phyloP scores from a whole-genome alignment of 495 filamentous ascomycete genomes.

The Talaromyces ruber region DNA sequence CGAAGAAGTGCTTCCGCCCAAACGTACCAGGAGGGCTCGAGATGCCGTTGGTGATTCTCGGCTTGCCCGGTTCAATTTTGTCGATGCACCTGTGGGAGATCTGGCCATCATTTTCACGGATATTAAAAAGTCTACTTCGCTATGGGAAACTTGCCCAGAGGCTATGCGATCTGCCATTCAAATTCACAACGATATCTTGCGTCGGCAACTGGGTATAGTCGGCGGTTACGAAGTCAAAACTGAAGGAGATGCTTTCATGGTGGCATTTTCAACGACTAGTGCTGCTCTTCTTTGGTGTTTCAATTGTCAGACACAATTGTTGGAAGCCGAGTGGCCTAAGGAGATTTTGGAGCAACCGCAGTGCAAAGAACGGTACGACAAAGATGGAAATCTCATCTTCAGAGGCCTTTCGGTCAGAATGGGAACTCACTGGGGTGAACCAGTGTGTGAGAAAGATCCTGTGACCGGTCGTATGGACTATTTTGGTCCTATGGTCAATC shows the following conservation, averaged over 20 bases:
- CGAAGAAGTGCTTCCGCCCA: slow-evolving; percentile 58
- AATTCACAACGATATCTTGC: slow-evolving; percentile 92
- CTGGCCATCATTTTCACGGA: slow-evolving; percentile 95
- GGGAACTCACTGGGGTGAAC: slow-evolving; percentile 92
- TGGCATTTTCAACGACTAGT: slow-evolving; percentile 92
- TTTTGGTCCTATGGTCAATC: slow-evolving; percentile 98
- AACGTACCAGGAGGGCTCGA: slow-evolving; percentile 53
- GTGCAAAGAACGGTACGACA: slow-evolving; percentile 71
- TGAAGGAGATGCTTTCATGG: slow-evolving; percentile 99
- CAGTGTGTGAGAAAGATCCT: slow-evolving; percentile 90
- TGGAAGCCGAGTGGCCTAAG: slow-evolving; percentile 85
- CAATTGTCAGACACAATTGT: slow-evolving; percentile 77
- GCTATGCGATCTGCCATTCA: slow-evolving; percentile 95
- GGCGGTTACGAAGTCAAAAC: slow-evolving; percentile 99
- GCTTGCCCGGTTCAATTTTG: slow-evolving; percentile 77
- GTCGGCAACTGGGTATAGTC: slow-evolving; percentile 83
- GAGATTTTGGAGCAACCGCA: slow-evolving; percentile 84
- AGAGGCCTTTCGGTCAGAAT: slow-evolving; percentile 90
- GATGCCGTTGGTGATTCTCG: slow-evolving; percentile 73
- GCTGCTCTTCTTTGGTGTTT: slow-evolving; percentile 94
- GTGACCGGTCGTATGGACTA: slow-evolving; percentile 99
- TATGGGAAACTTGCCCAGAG: slow-evolving; percentile 94
- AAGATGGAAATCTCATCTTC: slow-evolving; percentile 85
- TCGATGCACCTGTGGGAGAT: slow-evolving; percentile 82
- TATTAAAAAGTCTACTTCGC: slow-evolving; percentile 93